These are phyloP conservation scores for Ceriops decandra DNA, from an alignment of 345 rosid genomes.

Conservation along the genomic window DNA sequence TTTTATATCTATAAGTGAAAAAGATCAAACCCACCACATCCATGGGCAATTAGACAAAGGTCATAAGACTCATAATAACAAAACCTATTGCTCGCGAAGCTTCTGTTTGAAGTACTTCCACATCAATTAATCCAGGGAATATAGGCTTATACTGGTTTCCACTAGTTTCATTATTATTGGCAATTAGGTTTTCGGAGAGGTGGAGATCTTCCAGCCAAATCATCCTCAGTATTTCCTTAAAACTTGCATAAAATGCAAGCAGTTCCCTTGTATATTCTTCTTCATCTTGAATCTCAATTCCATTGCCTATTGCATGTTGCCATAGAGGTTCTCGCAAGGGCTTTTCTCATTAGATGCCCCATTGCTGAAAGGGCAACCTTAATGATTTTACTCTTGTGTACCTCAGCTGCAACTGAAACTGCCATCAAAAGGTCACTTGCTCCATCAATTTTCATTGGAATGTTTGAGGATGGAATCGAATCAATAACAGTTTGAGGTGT, in stretches of 20 bases:
- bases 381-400: slow-evolving; percentile 18
- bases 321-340: slow-evolving; percentile 31
- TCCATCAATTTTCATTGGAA: slow-evolving; percentile 5
- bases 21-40: slow-evolving; percentile 25
- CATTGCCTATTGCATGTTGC: slow-evolving; percentile 5
- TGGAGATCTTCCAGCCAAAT: slow-evolving; percentile 20
- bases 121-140: not conserved
- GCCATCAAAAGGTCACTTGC: slow-evolving; percentile 40
- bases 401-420: slow-evolving; percentile 30
- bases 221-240: slow-evolving; percentile 26
- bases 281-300: slow-evolving; percentile 25
- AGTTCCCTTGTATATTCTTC: slow-evolving; percentile 28
- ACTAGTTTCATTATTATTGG: not conserved
- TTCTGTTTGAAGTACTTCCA: slow-evolving; percentile 17
- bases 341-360: slow-evolving; percentile 31
- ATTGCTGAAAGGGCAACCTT: slow-evolving; percentile 27
- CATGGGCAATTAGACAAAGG: slow-evolving; percentile 37
- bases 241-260: slow-evolving; percentile 15
- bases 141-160: not conserved
- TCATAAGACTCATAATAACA: slow-evolving; percentile 13
- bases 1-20: not conserved
- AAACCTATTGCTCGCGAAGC: slow-evolving; percentile 27
- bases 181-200: not conserved
- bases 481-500: slow-evolving; percentile 13
- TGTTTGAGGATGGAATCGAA: slow-evolving; percentile 16